These are phyloP conservation scores for Myrica gale DNA, from an alignment of 306 rosid species.

Conservation along the genomic window DNA sequence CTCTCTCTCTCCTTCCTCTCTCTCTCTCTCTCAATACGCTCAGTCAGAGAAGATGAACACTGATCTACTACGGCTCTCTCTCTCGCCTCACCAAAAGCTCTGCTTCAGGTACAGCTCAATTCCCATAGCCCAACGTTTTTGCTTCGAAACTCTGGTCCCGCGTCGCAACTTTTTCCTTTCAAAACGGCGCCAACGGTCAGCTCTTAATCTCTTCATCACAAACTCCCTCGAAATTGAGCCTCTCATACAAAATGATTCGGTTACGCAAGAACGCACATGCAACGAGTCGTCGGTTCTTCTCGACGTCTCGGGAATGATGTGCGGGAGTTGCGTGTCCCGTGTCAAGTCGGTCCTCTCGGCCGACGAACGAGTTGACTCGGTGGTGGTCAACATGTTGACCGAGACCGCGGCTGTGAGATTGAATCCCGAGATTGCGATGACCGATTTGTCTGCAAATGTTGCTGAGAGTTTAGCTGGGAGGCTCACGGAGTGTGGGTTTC, in stretches of 20 bases:
- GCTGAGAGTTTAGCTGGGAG: constrained; percentile 73
- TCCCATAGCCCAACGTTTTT: constrained; percentile 22
- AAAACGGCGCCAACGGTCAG: constrained; percentile 11
- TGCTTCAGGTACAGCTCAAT: constrained; percentile 32
- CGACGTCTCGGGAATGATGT: constrained; percentile 94
- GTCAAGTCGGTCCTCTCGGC: constrained; percentile 72
- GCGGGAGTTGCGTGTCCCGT: constrained; percentile 89
- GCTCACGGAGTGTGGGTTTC: constrained; percentile 81
- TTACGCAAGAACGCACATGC: constrained; percentile 15
- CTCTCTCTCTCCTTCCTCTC: background rate
- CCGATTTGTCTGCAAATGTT: constrained; percentile 33
- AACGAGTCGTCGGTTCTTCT: constrained; percentile 62
- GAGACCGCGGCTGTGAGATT: constrained; percentile 93
- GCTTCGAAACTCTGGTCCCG: constrained; percentile 37
- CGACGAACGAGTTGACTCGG: constrained; percentile 85
- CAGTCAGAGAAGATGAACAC: constrained; percentile 36
- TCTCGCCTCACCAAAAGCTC: constrained; percentile 40
- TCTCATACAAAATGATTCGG: constrained; percentile 8
- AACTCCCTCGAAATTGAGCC: constrained; percentile 43
- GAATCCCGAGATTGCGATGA: constrained; percentile 36
- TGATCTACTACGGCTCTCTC: constrained; percentile 40
- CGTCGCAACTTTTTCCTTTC: constrained; percentile 20
- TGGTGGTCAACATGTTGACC: constrained; percentile 88
- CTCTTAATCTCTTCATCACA: constrained; percentile 34
- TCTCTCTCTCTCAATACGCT: constrained; percentile 1